A percentile compares a stretch with the other conserved stretches of the same genome.
Evolutionary conservation across 148 eudicot species (phyloP).

Genomic region (Gaultheria prostrata): DNA sequence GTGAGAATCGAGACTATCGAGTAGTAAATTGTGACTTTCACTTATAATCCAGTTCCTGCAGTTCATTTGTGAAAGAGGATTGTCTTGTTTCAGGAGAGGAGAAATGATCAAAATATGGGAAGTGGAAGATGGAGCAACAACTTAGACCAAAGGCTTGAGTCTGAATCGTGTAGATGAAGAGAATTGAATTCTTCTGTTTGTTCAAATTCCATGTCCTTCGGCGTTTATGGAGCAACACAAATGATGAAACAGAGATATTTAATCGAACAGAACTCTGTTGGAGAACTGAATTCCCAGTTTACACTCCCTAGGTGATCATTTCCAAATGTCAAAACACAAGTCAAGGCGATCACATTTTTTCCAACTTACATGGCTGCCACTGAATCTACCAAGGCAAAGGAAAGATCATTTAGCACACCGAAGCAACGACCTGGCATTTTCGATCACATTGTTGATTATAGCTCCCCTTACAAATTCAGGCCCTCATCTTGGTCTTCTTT

Average conservation of each 20-base stretch:
- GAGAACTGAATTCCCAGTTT: slow-evolving; percentile 41
- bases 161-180: slow-evolving; percentile 20
- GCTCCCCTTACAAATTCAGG: slow-evolving; percentile 36
- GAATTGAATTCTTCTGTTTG: slow-evolving; percentile 9
- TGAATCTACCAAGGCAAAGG: slow-evolving; percentile 76
- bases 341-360: slow-evolving; percentile 37
- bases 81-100: slow-evolving; percentile 53
- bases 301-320: slow-evolving; percentile 74
- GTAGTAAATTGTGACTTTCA: background rate
- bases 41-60: background rate
- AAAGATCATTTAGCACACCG: slow-evolving; percentile 74
- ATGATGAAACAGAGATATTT: slow-evolving; percentile 26
- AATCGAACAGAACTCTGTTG: slow-evolving; percentile 36
- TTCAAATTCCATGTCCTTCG: slow-evolving; percentile 15
- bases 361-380: slow-evolving; percentile 81
- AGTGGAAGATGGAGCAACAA: slow-evolving; percentile 33
- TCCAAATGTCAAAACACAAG: slow-evolving; percentile 35
- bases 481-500: slow-evolving; percentile 40
- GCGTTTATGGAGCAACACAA: slow-evolving; percentile 9
- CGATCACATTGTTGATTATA: slow-evolving; percentile 37
- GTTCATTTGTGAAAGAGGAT: background rate
- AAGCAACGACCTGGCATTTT: slow-evolving; percentile 48
- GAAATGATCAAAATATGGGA: slow-evolving; percentile 40
- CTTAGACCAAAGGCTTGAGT: slow-evolving; percentile 37
- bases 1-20: background rate